Conservation (phyloP, 768 basidiomycete genomes). For the Boletus bicolor region DNA sequence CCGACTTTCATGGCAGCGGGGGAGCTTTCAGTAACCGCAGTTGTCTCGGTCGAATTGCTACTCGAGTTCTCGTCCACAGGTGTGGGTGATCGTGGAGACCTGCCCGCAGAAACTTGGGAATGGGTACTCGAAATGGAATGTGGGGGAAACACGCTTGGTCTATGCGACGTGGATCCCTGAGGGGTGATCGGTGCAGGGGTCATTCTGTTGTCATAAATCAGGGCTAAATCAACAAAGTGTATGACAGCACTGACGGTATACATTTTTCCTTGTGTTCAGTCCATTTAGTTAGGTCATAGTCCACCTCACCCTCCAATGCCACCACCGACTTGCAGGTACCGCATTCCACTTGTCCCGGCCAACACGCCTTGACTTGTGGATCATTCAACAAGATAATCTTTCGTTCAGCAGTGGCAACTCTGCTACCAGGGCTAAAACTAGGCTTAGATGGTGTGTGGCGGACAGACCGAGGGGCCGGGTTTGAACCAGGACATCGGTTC, state of each 20-base stretch:
- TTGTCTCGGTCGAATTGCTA: slow-evolving; percentile 36
- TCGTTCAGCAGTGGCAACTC: slow-evolving; percentile 60
- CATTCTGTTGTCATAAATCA: slow-evolving; percentile 15
- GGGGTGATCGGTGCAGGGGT: slow-evolving; percentile 21
- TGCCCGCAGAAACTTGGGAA: slow-evolving; percentile 14
- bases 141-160: slow-evolving; percentile 15
- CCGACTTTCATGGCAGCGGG: slow-evolving; percentile 25
- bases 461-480: slow-evolving; percentile 31
- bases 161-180: slow-evolving; percentile 13
- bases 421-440: slow-evolving; percentile 47
- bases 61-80: slow-evolving; percentile 21
- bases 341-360: slow-evolving; percentile 48
- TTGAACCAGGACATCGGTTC: slow-evolving; percentile 41
- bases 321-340: slow-evolving; percentile 46
- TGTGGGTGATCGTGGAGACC: slow-evolving; percentile 13
- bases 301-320: slow-evolving; percentile 44
- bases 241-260: slow-evolving; percentile 31
- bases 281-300: slow-evolving; percentile 63
- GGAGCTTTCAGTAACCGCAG: slow-evolving; percentile 32
- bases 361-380: slow-evolving; percentile 51
- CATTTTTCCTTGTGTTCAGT: slow-evolving; percentile 58
- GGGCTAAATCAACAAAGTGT: neutral
- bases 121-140: slow-evolving; percentile 15
- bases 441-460: slow-evolving; percentile 18
- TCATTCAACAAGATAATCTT: slow-evolving; percentile 65